phyloP scores from a whole-genome alignment of 148 eudicot species.

The Vaccinium darrowii region DNA sequence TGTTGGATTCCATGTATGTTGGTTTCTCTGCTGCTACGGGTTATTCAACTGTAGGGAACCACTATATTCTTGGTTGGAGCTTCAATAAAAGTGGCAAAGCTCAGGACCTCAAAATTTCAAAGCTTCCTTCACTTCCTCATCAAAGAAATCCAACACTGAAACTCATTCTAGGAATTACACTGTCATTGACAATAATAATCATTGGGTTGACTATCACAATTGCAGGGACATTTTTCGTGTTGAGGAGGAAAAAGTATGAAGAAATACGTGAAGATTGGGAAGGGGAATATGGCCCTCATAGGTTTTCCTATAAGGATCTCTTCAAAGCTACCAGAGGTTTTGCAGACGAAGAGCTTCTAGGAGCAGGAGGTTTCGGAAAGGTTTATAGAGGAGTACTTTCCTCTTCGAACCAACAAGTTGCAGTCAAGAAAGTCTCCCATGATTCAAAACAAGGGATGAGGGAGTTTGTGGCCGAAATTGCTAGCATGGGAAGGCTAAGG shows the following conservation, averaged over 20 bases:
- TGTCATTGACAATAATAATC: not conserved
- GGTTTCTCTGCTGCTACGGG: conserved; percentile 27
- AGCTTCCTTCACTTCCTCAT: conserved; percentile 8
- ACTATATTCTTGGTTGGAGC: conserved; percentile 33
- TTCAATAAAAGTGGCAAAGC: conserved; percentile 22
- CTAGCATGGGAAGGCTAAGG: conserved; percentile 43
- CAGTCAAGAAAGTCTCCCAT: conserved; percentile 40
- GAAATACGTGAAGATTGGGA: conserved; percentile 15
- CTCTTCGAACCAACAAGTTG: conserved; percentile 23
- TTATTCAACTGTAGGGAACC: not conserved
- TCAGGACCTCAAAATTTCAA: conserved; percentile 3
- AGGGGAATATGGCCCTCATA: conserved; percentile 19
- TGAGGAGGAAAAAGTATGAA: conserved; percentile 3
- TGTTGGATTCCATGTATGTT: conserved; percentile 35
- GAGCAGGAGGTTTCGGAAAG: conserved; percentile 47
- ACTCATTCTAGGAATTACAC: not conserved
- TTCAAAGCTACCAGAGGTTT: too few species aligned
- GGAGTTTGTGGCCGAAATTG: conserved; percentile 38
- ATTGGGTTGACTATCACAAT: conserved; percentile 10
- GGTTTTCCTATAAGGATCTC: conserved; percentile 37
- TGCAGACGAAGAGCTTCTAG: conserved; percentile 29
- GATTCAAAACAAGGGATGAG: conserved; percentile 44
- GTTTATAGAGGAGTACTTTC: conserved; percentile 45
- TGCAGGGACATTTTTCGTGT: not conserved
- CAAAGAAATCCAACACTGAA: conserved; percentile 1